phyloP scores from a whole-genome alignment of 108 stramenopile genomes.

The Cyclotella baltica region DNA sequence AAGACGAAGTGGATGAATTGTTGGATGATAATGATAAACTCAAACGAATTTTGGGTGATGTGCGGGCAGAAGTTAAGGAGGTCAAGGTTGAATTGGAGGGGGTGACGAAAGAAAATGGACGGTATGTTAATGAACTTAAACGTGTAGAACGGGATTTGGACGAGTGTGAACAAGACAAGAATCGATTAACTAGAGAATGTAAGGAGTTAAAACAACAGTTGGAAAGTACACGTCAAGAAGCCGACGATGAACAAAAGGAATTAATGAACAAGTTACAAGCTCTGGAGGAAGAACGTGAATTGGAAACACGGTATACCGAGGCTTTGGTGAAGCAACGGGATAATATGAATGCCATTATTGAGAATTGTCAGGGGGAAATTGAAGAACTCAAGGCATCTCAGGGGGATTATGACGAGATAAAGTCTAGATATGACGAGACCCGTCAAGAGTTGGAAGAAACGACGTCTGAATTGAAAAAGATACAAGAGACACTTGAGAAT shows the following conservation, averaged over 20 bases:
- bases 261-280: slow-evolving; percentile 33
- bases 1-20: slow-evolving; percentile 42
- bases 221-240: no score
- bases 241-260: slow-evolving; percentile 40
- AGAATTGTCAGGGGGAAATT: slow-evolving; percentile 45
- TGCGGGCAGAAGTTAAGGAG: slow-evolving; percentile 13
- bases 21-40: slow-evolving; percentile 43
- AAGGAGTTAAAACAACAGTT: no score
- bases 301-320: slow-evolving; percentile 51
- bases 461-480: slow-evolving; percentile 5
- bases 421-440: slow-evolving; percentile 14
- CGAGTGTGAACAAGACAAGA: slow-evolving; percentile 18
- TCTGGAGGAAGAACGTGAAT: slow-evolving; percentile 47
- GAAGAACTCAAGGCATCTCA: slow-evolving; percentile 35
- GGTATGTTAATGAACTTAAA: slow-evolving; percentile 7
- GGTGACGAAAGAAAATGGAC: slow-evolving; percentile 15
- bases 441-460: slow-evolving; percentile 8
- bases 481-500: no score
- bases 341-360: slow-evolving; percentile 51
- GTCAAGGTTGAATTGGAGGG: slow-evolving; percentile 41
- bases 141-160: slow-evolving; percentile 22
- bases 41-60: not conserved
- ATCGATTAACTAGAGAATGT: slow-evolving; percentile 11
- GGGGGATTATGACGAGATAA: slow-evolving; percentile 11
- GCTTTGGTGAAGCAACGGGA: slow-evolving; percentile 53